Base-by-base conservation (phyloP, 2,329 filamentous ascomycete genomes). In the Sphaerostilbella broomeana region DNA sequence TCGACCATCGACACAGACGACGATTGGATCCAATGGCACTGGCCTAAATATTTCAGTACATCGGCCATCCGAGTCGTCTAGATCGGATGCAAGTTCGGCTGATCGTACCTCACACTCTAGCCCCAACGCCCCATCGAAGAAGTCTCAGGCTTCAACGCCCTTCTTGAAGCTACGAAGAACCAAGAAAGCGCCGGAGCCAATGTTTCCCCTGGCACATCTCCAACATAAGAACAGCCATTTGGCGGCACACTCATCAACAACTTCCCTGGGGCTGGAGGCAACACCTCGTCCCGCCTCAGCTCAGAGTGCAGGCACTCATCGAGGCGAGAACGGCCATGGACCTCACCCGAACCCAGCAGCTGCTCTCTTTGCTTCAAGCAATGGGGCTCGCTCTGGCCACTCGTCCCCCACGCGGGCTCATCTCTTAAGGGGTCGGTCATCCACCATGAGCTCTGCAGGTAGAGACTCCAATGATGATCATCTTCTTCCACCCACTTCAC, bases 161-260 rank as follows among this genome's bases (percentile, higher is more conserved):
- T 86, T 95, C 57, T 95, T 95, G 58, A 81, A 80, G 42, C 70
- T 97, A 47, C 82, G 87, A 37, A 75, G 87, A 47, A 84, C 79
- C 53, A 83, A 80, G 53, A 87, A 84, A 54, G 79, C 84, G 44
- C 77, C 79, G 25, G 81, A 78, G 19, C 76, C 86, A 3, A 67
- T 97, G 24, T 97, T 97, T 53, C 89, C 90, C 4, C 66, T 97
- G 20, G 79, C 84, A 25, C 83, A 90, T 42, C 70, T 97, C n/a
- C 88, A 87, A 27, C 80, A 60, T 47, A 88, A 84, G 60, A 72
- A 77, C 47, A 77, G 63, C 51, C 56, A 52, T 4, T 49, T 57
- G 12, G 50, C 59, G 31, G 50, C 59, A 31, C 47, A 60, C 37
- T 62, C 65, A 45, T 66, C 70, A 42, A 61, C 69, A 9, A 51